These are phyloP conservation scores for Taphrina confusa DNA, from an alignment of 1,139 yeast species.

Conservation along the genomic window DNA sequence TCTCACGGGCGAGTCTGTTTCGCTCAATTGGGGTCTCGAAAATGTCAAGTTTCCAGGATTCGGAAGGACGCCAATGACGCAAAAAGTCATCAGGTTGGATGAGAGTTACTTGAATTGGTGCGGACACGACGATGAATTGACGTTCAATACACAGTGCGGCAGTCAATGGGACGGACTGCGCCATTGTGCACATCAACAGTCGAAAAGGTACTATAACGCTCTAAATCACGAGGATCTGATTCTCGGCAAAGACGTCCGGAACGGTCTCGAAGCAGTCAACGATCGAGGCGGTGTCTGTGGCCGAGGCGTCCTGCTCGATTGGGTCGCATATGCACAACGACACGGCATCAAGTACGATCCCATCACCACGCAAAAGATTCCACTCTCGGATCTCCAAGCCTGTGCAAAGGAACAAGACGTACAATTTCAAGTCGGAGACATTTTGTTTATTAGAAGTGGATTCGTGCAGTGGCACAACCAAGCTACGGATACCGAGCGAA, in stretches of 20 bases:
- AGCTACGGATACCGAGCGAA: slow-evolving; percentile 38
- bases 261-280: slow-evolving; percentile 46
- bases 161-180: slow-evolving; percentile 47
- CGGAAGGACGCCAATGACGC: slow-evolving; percentile 37
- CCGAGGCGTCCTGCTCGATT: slow-evolving; percentile 46
- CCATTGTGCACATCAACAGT: slow-evolving; percentile 41
- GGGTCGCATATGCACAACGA: slow-evolving; percentile 44
- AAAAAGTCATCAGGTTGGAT: slow-evolving; percentile 31
- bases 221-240: slow-evolving; percentile 43
- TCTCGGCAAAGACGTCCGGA: slow-evolving; percentile 40
- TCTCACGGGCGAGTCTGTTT: slow-evolving; percentile 40
- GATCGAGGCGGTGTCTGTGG: slow-evolving; percentile 45
- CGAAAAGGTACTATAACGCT: slow-evolving; percentile 43
- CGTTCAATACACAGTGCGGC: slow-evolving; percentile 46
- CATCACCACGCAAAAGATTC: slow-evolving; percentile 42
- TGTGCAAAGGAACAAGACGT: slow-evolving; percentile 43
- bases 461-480: slow-evolving; percentile 44
- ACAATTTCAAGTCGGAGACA: slow-evolving; percentile 44
- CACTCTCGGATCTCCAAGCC: slow-evolving; percentile 41
- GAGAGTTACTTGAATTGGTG: slow-evolving; percentile 31
- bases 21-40: slow-evolving; percentile 39
- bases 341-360: slow-evolving; percentile 44
- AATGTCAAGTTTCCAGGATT: slow-evolving; percentile 38
- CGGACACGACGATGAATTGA: slow-evolving; percentile 44
- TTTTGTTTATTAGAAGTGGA: slow-evolving; percentile 45